phyloP scores from a whole-genome alignment of 352 stramenopile species.

The Pythium rhizo-oryzae region DNA sequence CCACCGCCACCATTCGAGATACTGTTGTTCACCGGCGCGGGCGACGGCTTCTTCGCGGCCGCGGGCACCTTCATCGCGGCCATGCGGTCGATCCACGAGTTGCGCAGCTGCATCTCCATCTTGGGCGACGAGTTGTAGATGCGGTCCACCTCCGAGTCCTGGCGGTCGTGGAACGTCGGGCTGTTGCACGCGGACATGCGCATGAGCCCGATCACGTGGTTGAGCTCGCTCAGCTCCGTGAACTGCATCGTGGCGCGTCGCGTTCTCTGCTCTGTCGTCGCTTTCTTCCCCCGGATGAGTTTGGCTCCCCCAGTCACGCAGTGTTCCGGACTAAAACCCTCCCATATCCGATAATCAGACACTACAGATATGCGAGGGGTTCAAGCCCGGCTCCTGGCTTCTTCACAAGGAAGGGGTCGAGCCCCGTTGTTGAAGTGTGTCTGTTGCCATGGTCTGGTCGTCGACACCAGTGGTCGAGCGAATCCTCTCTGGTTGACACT shows the following conservation, averaged over 20 bases:
- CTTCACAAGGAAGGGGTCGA: too few relatives aligned
- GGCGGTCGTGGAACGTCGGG: conserved; percentile 87
- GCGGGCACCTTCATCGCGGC: conserved; percentile 64
- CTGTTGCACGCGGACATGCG: conserved; percentile 81
- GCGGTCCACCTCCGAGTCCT: conserved; percentile 89
- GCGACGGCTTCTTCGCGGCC: conserved; percentile 55
- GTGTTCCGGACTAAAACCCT: background rate
- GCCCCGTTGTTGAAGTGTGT: too few relatives aligned
- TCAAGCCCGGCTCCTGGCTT: background rate
- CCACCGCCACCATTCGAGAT: background rate
- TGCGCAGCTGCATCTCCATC: conserved; percentile 84
- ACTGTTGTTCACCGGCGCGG: conserved; percentile 15
- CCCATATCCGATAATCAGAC: background rate
- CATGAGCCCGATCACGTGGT: conserved; percentile 84
- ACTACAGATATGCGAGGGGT: background rate
- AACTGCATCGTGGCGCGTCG: conserved; percentile 69
- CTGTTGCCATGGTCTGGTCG: too few relatives aligned
- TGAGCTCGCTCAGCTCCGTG: conserved; percentile 87
- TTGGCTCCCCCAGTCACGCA: too few relatives aligned
- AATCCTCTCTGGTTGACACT: too few relatives aligned
- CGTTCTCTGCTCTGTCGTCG: background rate
- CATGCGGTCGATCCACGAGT: conserved; percentile 91
- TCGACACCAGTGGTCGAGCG: too few relatives aligned
- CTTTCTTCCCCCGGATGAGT: too few relatives aligned
- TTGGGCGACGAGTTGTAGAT: conserved; percentile 92